phyloP scores from a whole-genome alignment of 495 filamentous ascomycete species.

The Venustampulla echinocandica region DNA sequence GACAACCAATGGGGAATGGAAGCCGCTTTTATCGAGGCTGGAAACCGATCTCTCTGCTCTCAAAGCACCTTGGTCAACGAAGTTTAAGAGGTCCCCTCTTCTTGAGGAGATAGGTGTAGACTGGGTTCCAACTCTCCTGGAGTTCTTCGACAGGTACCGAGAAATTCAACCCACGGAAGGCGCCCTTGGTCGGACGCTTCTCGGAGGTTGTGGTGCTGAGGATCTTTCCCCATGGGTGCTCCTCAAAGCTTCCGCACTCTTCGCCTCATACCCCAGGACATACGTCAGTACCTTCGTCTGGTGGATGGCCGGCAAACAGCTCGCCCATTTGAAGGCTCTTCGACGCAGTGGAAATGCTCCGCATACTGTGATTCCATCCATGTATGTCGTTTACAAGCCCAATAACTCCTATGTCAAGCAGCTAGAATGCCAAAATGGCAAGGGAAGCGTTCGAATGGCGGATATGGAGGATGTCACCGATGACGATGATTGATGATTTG shows the following conservation, averaged over 20 bases:
- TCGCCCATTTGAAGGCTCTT: slow-evolving; percentile 54
- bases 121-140: slow-evolving; percentile 24
- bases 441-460: no score
- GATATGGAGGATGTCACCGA: no score
- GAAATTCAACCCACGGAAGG: slow-evolving; percentile 29
- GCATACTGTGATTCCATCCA: not conserved
- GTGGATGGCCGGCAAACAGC: slow-evolving; percentile 53
- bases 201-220: slow-evolving; percentile 37
- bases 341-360: not conserved
- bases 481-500: no score
- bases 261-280: slow-evolving; percentile 24
- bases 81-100: not conserved
- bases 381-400: not conserved
- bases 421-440: no score
- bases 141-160: slow-evolving; percentile 35
- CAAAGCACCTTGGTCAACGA: slow-evolving; percentile 25
- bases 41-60: slow-evolving; percentile 26
- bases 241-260: slow-evolving; percentile 55
- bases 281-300: slow-evolving; percentile 39
- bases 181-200: slow-evolving; percentile 25
- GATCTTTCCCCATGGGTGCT: slow-evolving; percentile 42
- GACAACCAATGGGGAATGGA: slow-evolving; percentile 19
- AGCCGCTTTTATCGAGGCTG: slow-evolving; percentile 28
- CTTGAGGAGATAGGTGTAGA: not conserved
- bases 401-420: not conserved